These are phyloP conservation scores for Cynara cardunculus DNA, from an alignment of 129 eudicot genomes.

Conservation along the genomic window DNA sequence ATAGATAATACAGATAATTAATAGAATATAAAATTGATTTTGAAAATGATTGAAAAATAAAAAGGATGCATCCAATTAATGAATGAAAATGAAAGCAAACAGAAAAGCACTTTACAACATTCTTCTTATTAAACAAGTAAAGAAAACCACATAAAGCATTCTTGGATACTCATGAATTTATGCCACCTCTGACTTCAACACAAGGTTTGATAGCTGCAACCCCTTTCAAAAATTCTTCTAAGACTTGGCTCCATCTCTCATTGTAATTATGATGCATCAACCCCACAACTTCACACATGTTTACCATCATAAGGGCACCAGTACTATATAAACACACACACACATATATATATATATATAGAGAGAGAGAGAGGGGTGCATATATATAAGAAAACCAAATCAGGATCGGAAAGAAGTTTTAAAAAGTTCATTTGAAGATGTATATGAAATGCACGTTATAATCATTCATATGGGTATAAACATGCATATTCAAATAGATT, in stretches of 20 bases:
- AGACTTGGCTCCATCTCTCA: background rate
- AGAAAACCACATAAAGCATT: conserved; percentile 29
- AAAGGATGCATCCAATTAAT: conserved; percentile 23
- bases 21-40: background rate
- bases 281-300: conserved; percentile 23
- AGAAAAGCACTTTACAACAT: conserved; percentile 43
- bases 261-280: background rate
- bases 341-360: background rate
- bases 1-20: background rate
- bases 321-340: background rate
- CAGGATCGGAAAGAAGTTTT: too few relatives aligned
- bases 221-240: conserved; percentile 20
- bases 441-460: too few relatives aligned
- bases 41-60: background rate
- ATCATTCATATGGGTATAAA: too few relatives aligned
- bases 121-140: conserved; percentile 21
- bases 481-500: background rate
- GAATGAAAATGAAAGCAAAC: conserved; percentile 51
- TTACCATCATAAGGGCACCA: background rate
- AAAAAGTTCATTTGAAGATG: too few relatives aligned
- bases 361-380: too few relatives aligned
- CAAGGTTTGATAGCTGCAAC: conserved; percentile 28
- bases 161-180: conserved; percentile 27
- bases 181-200: conserved; percentile 29
- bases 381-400: too few relatives aligned